Base-by-base conservation (phyloP, 805 yeast genomes). In the Metschnikowia drakensbergensis region DNA sequence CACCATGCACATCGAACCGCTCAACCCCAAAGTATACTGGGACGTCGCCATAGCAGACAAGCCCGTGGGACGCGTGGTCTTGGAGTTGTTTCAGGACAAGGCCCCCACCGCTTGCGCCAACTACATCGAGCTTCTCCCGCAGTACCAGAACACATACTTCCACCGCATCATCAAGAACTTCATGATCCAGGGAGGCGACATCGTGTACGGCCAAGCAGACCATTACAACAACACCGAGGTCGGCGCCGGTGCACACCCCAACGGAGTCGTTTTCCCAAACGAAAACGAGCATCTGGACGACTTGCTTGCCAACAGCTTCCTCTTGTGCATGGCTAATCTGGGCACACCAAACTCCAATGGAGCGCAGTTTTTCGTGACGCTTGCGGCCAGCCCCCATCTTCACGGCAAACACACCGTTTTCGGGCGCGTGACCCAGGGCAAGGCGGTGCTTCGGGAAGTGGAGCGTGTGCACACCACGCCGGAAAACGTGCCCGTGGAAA, bases 351-450 rank as follows among this genome's bases (percentile, higher is more conserved):
- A 59, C 32, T 63, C 83, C 9, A 84, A 84, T 54, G 73, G 77
- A 22, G 79, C 88, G 0, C 91, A 84, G 59, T 86, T 86, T 60
- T 86, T 86, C 59, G 83, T 87, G 37, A 79, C 83, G 8, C 83
- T 90, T 0, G 77, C 73, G 46, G 79, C 88, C 1, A 77, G 83
- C 6, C 84, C 88, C 1, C 96, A 89, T 65, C 67, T 90, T 49
- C 80, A 77, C 37, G 88, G 88, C 0, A 85, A 84, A 56, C 91
- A 88, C 60, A 73, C 91, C 0, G 82, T 88, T 2, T 85, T 90
- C 66, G 97, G 96, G 1, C 70, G 68, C 48, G 90, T 89, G 8
- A 57, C 71, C 6, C 74, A 72, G 56, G 96, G 88, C 13, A 85
- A 83, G 61, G 82, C 84, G 2, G 84, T 86, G 0, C 74, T 86